These are phyloP conservation scores for Adansonia grandidieri DNA, from an alignment of 441 rosid genomes.

Conservation along the genomic window DNA sequence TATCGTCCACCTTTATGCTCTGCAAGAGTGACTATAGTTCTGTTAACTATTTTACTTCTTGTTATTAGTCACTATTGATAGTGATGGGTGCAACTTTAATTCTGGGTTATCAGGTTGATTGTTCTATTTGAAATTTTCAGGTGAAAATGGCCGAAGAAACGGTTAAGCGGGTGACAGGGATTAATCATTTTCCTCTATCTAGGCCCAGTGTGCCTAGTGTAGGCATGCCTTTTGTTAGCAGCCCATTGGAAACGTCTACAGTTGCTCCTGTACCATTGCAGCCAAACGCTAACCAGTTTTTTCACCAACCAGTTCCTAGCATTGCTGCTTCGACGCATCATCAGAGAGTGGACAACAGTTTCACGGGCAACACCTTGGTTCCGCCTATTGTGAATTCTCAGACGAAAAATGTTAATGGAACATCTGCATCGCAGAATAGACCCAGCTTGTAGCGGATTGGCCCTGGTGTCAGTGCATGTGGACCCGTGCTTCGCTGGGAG, in stretches of 20 bases:
- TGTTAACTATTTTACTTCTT: constrained; percentile 7
- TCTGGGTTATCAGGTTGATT: constrained; percentile 7
- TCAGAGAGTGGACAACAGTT: constrained; percentile 45
- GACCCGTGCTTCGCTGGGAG: constrained; percentile 41
- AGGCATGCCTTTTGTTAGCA: constrained; percentile 58
- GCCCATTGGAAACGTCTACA: constrained; percentile 47
- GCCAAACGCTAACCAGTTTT: constrained; percentile 53
- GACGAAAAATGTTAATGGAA: constrained; percentile 37
- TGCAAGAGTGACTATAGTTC: constrained; percentile 10
- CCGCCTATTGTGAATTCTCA: constrained; percentile 43
- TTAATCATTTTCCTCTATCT: constrained; percentile 70
- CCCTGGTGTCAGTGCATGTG: constrained; percentile 27
- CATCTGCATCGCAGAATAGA: constrained; percentile 34
- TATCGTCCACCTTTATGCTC: background rate
- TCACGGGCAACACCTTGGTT: constrained; percentile 37
- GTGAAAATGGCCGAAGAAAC: constrained; percentile 99
- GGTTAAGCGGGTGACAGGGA: constrained; percentile 82
- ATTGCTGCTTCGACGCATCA: constrained; percentile 43
- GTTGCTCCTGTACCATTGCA: constrained; percentile 50
- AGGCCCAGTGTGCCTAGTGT: constrained; percentile 57
- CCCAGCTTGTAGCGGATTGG: constrained; percentile 36
- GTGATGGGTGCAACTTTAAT: constrained; percentile 21
- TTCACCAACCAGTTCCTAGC: constrained; percentile 54
- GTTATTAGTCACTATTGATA: background rate
- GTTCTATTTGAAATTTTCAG: constrained; percentile 41